A percentile compares a stretch with the other conserved stretches of the same genome.
These are phyloP conservation scores for Balamuthia mandrillaris DNA, from an alignment of 208 protist genomes.

Conservation along the genomic window DNA sequence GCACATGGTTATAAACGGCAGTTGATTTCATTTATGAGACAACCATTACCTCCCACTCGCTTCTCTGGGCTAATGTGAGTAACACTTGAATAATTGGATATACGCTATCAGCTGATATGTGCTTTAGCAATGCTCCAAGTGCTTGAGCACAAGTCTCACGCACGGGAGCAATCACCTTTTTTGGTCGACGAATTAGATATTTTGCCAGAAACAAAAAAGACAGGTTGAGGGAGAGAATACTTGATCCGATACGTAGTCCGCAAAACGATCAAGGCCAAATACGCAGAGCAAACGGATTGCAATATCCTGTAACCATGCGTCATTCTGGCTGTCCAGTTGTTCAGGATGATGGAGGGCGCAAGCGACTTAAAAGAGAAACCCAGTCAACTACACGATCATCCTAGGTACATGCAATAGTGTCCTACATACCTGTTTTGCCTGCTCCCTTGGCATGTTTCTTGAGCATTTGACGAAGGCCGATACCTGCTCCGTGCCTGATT, in stretches of 20 bases:
- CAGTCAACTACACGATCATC: neutral
- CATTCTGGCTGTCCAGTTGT: conserved; percentile 36
- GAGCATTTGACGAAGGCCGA: conserved; percentile 72
- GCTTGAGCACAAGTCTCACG: conserved; percentile 73
- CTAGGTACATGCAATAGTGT: neutral
- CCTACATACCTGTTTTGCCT: conserved; percentile 19
- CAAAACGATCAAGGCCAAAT: conserved; percentile 74
- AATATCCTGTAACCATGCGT: conserved; percentile 69
- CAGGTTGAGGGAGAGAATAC: conserved; percentile 21
- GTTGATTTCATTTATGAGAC: no score
- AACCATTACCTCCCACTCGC: conserved; percentile 49
- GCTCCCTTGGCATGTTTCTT: conserved; percentile 57
- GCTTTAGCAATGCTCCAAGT: conserved; percentile 60
- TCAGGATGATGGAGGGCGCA: no score
- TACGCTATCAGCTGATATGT: conserved; percentile 45
- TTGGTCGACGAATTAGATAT: no score
- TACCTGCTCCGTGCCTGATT: conserved; percentile 70
- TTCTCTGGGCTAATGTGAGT: conserved; percentile 30
- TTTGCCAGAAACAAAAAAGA: neutral
- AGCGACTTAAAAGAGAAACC: neutral
- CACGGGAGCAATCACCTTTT: conserved; percentile 43
- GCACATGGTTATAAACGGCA: no score
- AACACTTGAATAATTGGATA: conserved; percentile 47
- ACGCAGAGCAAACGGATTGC: conserved; percentile 70
- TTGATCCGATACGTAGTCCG: conserved; percentile 71